phyloP scores from a whole-genome alignment of 805 yeast species.

The Schizosaccharomyces pombe region DNA sequence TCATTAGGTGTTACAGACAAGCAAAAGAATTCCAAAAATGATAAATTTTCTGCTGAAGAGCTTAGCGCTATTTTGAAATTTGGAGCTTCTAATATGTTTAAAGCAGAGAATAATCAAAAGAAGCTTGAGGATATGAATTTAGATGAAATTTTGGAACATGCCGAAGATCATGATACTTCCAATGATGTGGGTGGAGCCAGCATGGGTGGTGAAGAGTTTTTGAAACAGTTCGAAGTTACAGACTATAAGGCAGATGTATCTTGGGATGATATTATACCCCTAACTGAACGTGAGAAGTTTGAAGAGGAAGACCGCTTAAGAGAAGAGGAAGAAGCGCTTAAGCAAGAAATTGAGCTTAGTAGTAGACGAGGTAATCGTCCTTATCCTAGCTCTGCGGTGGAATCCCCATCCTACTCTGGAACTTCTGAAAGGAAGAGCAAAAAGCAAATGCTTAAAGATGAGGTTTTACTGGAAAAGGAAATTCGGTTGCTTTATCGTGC shows the following conservation, averaged over 20 bases:
- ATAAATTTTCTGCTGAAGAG: constrained; percentile 36
- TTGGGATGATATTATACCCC: constrained; percentile 98
- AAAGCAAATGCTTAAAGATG: neutral
- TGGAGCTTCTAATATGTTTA: constrained; percentile 97
- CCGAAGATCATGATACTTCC: constrained; percentile 89
- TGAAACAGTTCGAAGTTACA: constrained; percentile 92
- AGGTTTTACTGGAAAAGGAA: constrained; percentile 56
- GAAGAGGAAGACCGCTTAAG: constrained; percentile 60
- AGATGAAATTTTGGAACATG: constrained; percentile 88
- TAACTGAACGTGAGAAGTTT: constrained; percentile 65
- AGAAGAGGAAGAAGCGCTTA: neutral
- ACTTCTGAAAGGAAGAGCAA: neutral
- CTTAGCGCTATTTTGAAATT: constrained; percentile 81
- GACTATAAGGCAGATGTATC: constrained; percentile 84
- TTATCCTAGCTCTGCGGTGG: neutral
- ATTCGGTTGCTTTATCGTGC: constrained; percentile 67
- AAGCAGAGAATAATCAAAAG: constrained; percentile 82
- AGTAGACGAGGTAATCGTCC: neutral
- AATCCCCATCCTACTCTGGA: neutral
- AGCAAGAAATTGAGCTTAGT: neutral
- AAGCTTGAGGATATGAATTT: constrained; percentile 82
- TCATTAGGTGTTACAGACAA: constrained; percentile 81
- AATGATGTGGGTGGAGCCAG: constrained; percentile 96
- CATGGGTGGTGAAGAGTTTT: constrained; percentile 90
- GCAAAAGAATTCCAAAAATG: constrained; percentile 44